phyloP scores from a whole-genome alignment of 2,329 filamentous ascomycete species.

The Aphanocladium album region DNA sequence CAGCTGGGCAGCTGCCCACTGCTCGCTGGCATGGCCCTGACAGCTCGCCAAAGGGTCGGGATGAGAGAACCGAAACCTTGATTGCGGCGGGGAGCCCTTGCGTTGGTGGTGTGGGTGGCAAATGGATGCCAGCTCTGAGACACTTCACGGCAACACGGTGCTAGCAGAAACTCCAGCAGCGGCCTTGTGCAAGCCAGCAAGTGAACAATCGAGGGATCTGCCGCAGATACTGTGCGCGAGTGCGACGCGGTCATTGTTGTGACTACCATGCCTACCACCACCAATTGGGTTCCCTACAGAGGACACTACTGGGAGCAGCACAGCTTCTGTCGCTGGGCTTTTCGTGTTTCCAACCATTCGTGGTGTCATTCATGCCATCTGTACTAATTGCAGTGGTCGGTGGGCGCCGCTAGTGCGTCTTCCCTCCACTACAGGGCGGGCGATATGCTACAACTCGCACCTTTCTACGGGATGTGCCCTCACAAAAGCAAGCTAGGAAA shows the following conservation, averaged over 20 bases:
- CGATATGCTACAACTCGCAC: neutral
- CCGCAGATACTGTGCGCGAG: neutral
- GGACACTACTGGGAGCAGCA: neutral
- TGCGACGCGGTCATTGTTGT: neutral
- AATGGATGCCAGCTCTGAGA: constrained; percentile 1
- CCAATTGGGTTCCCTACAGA: neutral
- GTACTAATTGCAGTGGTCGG: neutral
- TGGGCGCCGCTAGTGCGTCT: neutral
- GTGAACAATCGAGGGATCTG: neutral
- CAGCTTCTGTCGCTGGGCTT: neutral
- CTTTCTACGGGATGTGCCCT: neutral
- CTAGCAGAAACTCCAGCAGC: neutral
- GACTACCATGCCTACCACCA: neutral
- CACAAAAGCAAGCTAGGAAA: too few relatives aligned
- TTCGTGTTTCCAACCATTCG: neutral
- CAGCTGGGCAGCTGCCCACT: neutral
- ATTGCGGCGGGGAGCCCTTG: neutral
- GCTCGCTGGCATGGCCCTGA: neutral
- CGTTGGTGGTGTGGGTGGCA: neutral
- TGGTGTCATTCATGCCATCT: neutral
- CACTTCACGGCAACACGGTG: neutral
- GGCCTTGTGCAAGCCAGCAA: neutral
- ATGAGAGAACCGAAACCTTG: neutral
- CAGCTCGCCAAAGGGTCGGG: neutral
- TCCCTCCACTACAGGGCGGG: neutral